phyloP scores from a whole-genome alignment of 805 yeast genomes.

The Blastobotrys peoriensis region DNA sequence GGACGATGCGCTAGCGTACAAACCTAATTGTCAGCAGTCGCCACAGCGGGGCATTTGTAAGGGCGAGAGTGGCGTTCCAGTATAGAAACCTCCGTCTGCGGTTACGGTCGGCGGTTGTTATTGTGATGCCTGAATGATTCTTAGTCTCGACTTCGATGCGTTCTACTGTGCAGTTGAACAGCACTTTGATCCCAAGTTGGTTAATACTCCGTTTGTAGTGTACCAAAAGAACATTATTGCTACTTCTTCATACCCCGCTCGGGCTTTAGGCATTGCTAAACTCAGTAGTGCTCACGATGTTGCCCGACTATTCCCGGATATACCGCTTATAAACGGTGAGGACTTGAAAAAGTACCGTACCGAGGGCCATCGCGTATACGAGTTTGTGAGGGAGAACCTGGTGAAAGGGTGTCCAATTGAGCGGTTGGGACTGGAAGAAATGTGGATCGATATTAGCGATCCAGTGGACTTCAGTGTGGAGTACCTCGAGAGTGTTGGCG shows the following conservation, averaged over 20 bases:
- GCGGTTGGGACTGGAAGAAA: constrained; percentile 31
- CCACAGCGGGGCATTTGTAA: too few species aligned
- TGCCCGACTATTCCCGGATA: constrained; percentile 18
- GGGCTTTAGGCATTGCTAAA: constrained; percentile 27
- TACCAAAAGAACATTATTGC: constrained; percentile 28
- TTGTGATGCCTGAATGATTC: too few species aligned
- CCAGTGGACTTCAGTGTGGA: constrained; percentile 14
- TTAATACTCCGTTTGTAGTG: constrained; percentile 26
- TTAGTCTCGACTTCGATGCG: constrained; percentile 30
- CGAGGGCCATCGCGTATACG: constrained; percentile 26
- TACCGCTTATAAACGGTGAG: constrained; percentile 28
- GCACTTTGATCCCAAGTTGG: constrained; percentile 21
- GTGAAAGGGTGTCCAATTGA: constrained; percentile 23
- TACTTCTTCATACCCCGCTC: constrained; percentile 29
- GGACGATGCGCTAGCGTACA: too few species aligned
- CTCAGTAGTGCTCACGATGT: constrained; percentile 18
- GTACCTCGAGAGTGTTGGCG: constrained; percentile 8
- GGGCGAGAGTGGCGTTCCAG: too few species aligned
- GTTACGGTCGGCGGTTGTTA: too few species aligned
- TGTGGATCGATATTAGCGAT: constrained; percentile 25
- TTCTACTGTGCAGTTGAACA: constrained; percentile 32
- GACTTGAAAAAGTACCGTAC: constrained; percentile 24
- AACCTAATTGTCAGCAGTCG: too few species aligned
- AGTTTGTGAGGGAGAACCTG: constrained; percentile 17
- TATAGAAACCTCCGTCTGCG: too few species aligned